Evolutionary conservation across 2,329 filamentous ascomycete species (phyloP).

Genomic region (Aspergillus novofumigatus): DNA sequence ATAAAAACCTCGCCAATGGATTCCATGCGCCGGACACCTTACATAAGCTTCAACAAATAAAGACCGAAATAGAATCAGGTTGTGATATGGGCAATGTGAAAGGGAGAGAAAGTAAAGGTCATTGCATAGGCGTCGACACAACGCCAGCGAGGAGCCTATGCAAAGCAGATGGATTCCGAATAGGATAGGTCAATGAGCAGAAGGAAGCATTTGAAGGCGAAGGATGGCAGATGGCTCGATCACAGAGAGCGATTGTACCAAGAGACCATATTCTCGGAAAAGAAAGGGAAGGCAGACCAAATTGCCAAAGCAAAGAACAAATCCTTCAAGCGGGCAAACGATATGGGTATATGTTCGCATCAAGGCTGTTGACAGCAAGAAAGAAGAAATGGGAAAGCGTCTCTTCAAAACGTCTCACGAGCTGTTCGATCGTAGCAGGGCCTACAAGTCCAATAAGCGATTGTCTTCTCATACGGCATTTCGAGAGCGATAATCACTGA

Average conservation of each 20-base stretch:
- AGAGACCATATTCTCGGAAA: background rate
- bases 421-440: conserved; percentile 48
- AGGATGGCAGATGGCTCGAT: background rate
- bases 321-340: conserved; percentile 20
- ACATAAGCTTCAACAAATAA: conserved; percentile 17
- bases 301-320: conserved; percentile 14
- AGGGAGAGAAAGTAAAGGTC: conserved; percentile 3
- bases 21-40: conserved; percentile 25
- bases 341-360: conserved; percentile 26
- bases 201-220: background rate
- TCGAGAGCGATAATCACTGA: conserved; percentile 31
- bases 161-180: conserved; percentile 2
- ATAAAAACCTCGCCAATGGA: conserved; percentile 12
- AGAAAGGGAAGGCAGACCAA: background rate
- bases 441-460: conserved; percentile 15
- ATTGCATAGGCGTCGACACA: conserved; percentile 10
- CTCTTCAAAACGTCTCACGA: conserved; percentile 34
- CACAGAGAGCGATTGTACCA: conserved; percentile 6
- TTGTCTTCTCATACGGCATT: conserved; percentile 2
- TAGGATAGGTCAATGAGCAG: background rate
- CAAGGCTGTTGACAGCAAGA: conserved; percentile 24
- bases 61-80: conserved; percentile 18
- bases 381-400: conserved; percentile 20
- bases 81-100: conserved; percentile 5
- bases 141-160: conserved; percentile 18